These are phyloP conservation scores for button mushroom (Agaricus bisporus) DNA, from an alignment of 768 basidiomycete genomes.

Conservation along the genomic window DNA sequence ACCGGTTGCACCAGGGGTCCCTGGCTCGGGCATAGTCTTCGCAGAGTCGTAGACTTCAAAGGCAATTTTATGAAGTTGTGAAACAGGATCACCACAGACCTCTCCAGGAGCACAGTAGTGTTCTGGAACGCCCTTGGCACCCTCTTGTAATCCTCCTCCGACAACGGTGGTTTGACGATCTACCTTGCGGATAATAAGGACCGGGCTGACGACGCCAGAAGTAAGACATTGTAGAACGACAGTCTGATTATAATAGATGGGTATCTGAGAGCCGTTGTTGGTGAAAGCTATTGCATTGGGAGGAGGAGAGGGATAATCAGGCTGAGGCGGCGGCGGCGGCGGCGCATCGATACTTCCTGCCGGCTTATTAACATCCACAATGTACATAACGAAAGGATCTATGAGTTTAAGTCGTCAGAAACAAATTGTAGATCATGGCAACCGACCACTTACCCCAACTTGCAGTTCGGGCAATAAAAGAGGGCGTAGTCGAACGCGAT, in stretches of 20 bases:
- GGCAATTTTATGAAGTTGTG: conserved; percentile 92
- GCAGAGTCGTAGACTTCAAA: conserved; percentile 81
- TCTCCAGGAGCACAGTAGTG: conserved; percentile 81
- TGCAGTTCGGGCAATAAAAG: conserved; percentile 84
- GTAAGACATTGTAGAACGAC: conserved; percentile 92
- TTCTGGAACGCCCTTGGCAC: conserved; percentile 78
- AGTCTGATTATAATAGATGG: conserved; percentile 95
- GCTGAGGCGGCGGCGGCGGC: conserved; percentile 75
- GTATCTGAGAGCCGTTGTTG: conserved; percentile 78
- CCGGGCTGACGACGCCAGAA: conserved; percentile 90
- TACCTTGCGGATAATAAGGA: conserved; percentile 90
- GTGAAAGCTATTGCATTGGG: conserved; percentile 86
- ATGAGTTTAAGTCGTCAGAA: conserved; percentile 8
- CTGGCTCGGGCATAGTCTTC: conserved; percentile 66
- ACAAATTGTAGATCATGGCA: conserved; percentile 4
- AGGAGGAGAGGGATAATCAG: conserved; percentile 88
- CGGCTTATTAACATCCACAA: conserved; percentile 88
- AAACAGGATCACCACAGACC: conserved; percentile 89
- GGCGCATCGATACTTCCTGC: conserved; percentile 71
- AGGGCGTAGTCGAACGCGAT: conserved; percentile 66
- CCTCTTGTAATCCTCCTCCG: conserved; percentile 86
- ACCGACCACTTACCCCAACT: conserved; percentile 67
- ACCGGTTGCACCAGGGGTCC: conserved; percentile 72
- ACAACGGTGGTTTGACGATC: conserved; percentile 87
- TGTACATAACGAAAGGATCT: conserved; percentile 97